Percentiles rank a stretch among this genome's conserved stretches.
Conservation (phyloP, 2,329 filamentous ascomycete species). For the Dactylellina drechsleri region DNA sequence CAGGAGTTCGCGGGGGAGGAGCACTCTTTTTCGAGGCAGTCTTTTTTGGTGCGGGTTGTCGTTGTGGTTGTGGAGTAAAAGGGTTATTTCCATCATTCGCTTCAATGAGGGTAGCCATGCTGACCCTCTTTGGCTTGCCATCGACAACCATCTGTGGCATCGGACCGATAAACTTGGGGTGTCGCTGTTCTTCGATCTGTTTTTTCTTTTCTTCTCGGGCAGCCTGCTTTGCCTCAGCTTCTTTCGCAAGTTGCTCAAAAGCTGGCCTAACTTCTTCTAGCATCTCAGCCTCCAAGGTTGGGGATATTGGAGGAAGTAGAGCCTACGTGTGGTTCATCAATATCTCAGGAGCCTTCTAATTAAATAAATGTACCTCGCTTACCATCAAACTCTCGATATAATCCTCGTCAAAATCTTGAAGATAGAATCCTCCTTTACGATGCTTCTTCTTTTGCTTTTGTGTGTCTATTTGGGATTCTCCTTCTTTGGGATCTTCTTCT, state of each 20-base stretch:
- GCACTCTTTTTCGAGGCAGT: background rate
- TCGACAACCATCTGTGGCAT: slow-evolving; percentile 10
- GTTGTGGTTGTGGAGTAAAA: background rate
- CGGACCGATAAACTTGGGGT: slow-evolving; percentile 28
- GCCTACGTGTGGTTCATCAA: background rate
- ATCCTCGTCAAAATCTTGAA: slow-evolving; percentile 1
- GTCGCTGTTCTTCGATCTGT: slow-evolving; percentile 11
- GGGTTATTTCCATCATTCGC: background rate
- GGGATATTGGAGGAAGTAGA: background rate
- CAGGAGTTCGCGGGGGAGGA: background rate
- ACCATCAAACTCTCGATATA: slow-evolving; percentile 13
- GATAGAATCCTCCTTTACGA: background rate
- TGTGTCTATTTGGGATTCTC: background rate
- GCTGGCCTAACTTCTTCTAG: background rate
- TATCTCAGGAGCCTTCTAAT: too few relatives aligned
- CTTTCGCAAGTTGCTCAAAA: background rate
- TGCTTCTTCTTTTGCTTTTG: background rate
- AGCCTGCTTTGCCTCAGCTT: background rate
- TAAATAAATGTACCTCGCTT: too few relatives aligned
- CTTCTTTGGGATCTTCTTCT: too few relatives aligned
- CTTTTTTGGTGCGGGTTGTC: too few relatives aligned
- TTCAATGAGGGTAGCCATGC: background rate
- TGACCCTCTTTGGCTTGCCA: slow-evolving; percentile 26
- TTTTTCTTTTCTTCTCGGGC: slow-evolving; percentile 14
- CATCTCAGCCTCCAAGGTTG: slow-evolving; percentile 7